Conservation (phyloP, 768 basidiomycete genomes). For the Suillus tomentosus region DNA sequence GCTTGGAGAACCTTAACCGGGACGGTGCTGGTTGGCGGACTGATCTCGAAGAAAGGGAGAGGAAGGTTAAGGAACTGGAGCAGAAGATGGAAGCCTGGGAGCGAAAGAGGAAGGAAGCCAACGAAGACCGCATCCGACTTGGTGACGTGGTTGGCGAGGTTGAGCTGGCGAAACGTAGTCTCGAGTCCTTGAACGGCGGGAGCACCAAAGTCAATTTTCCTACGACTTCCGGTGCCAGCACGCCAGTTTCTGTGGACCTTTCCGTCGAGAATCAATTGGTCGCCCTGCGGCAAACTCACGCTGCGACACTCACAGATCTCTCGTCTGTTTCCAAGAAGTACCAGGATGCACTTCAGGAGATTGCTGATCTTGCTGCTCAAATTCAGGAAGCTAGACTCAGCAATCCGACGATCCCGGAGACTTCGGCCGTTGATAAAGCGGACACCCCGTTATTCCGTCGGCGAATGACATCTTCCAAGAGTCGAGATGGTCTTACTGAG, state of each 20-base stretch:
- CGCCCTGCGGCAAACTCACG: slow-evolving; percentile 79
- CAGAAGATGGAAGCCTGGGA: slow-evolving; percentile 79
- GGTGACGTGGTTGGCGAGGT: slow-evolving; percentile 71
- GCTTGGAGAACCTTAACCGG: slow-evolving; percentile 65
- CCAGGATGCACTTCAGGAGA: slow-evolving; percentile 85
- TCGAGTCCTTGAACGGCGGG: slow-evolving; percentile 48
- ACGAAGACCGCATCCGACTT: slow-evolving; percentile 65
- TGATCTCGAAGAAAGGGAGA: slow-evolving; percentile 85
- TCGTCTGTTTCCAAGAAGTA: slow-evolving; percentile 81
- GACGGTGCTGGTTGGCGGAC: slow-evolving; percentile 83
- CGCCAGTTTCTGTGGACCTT: slow-evolving; percentile 37
- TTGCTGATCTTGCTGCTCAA: slow-evolving; percentile 91
- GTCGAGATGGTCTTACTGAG: slow-evolving; percentile 45
- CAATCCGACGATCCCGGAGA: slow-evolving; percentile 46
- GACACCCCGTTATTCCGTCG: slow-evolving; percentile 53
- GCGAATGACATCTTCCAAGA: slow-evolving; percentile 52
- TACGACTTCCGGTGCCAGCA: slow-evolving; percentile 30
- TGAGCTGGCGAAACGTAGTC: slow-evolving; percentile 63
- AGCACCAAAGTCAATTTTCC: slow-evolving; percentile 33
- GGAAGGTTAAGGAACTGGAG: slow-evolving; percentile 74
- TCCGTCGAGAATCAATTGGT: slow-evolving; percentile 63
- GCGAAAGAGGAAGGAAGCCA: slow-evolving; percentile 65
- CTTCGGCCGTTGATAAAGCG: slow-evolving; percentile 38
- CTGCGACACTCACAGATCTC: slow-evolving; percentile 77
- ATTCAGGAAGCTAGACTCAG: slow-evolving; percentile 83